These are phyloP conservation scores for Apiospora malaysiana DNA, from an alignment of 2,329 filamentous ascomycete genomes.

Conservation along the genomic window DNA sequence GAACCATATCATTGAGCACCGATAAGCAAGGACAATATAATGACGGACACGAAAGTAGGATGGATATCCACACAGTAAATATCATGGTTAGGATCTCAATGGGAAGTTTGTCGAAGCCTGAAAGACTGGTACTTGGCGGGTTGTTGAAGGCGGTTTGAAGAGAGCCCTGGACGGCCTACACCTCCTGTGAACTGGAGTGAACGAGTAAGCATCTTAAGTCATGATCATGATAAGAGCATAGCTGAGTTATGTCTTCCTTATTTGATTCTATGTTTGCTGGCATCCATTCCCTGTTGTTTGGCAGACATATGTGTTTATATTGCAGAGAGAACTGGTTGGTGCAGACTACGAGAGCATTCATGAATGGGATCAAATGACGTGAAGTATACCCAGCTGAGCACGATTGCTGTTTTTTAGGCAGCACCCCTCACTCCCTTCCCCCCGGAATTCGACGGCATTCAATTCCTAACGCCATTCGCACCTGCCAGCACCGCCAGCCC, in stretches of 20 bases:
- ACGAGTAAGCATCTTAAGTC: background rate
- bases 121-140: background rate
- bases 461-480: too few relatives aligned
- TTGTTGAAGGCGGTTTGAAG: background rate
- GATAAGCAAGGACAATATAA: too few relatives aligned
- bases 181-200: background rate
- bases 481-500: too few relatives aligned
- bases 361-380: too few relatives aligned
- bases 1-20: too few relatives aligned
- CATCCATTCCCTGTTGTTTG: background rate
- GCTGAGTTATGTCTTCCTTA: background rate
- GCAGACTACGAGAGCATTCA: too few relatives aligned
- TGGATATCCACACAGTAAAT: background rate
- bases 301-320: too few relatives aligned
- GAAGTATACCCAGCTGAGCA: too few relatives aligned
- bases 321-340: too few relatives aligned
- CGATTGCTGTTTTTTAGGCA: too few relatives aligned
- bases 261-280: background rate
- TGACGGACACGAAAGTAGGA: background rate
- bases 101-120: background rate
- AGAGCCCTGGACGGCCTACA: background rate
- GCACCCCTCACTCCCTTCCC: too few relatives aligned
- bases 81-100: background rate
- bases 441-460: too few relatives aligned
- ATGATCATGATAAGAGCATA: background rate